A percentile compares a stretch with the other conserved stretches of the same genome.
Conservation (phyloP, 2,329 filamentous ascomycete genomes). For the Gremmenia infestans region DNA sequence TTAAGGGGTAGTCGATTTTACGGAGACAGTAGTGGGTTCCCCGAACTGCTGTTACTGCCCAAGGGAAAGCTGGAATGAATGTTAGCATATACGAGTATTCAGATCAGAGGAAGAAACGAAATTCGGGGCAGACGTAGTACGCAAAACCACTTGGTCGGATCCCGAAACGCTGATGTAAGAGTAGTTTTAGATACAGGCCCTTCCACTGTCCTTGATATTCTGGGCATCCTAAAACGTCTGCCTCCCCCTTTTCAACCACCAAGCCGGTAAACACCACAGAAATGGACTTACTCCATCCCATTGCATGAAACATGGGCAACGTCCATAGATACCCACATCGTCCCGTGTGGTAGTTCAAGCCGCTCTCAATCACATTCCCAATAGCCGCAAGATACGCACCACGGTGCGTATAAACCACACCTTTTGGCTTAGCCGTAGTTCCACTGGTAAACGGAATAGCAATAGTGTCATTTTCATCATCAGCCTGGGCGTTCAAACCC, state of each 20-base stretch:
- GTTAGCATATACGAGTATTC: neutral
- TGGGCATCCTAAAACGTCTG: too few species aligned
- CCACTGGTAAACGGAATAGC: conserved; percentile 92
- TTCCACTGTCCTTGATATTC: too few species aligned
- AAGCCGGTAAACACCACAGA: neutral
- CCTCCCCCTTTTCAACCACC: neutral
- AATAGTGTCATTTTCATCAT: conserved; percentile 74
- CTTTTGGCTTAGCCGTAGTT: conserved; percentile 87
- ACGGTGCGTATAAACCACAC: conserved; percentile 86
- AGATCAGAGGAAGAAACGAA: neutral
- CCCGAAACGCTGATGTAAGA: too few species aligned
- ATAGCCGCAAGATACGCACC: conserved; percentile 80
- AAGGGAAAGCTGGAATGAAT: conserved; percentile 68
- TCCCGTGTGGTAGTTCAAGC: conserved; percentile 65
- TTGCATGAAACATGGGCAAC: conserved; percentile 75
- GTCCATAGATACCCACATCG: conserved; percentile 87
- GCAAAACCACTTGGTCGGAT: too few species aligned
- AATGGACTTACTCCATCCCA: conserved; percentile 39
- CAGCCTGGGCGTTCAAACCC: conserved; percentile 60
- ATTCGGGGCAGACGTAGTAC: too few species aligned
- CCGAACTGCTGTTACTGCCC: conserved; percentile 86
- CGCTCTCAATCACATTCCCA: conserved; percentile 83
- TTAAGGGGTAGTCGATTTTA: conserved; percentile 90
- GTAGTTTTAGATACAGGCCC: too few species aligned
- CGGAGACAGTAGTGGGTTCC: conserved; percentile 94